These are phyloP conservation scores for Passiflora organensis DNA, from an alignment of 345 rosid species.

Conservation along the genomic window DNA sequence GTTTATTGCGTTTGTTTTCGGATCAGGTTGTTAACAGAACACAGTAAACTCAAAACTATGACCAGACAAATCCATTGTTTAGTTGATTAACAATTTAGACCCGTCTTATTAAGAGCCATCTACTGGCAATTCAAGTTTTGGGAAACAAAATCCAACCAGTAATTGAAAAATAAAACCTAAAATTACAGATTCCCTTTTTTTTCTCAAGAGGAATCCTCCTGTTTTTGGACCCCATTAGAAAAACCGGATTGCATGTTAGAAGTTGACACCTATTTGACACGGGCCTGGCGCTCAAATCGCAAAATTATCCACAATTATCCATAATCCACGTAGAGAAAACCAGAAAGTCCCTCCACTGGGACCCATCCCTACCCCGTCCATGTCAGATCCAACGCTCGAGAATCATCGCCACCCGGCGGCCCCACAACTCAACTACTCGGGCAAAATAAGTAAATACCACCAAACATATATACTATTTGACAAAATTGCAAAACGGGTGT, in stretches of 20 bases:
- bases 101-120: constrained; percentile 3
- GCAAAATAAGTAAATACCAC: background rate
- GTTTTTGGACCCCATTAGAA: no score
- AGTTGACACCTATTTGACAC: no score
- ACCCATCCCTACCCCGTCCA: constrained; percentile 7
- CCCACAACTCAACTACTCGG: constrained; percentile 10
- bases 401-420: constrained; percentile 37
- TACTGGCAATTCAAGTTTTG: no score
- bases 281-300: no score
- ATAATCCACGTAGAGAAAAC: background rate
- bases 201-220: no score
- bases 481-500: background rate
- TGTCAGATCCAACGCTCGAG: constrained; percentile 22
- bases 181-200: no score
- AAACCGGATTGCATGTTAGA: no score
- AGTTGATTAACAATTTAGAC: background rate
- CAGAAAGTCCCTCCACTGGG: constrained; percentile 12
- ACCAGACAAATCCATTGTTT: constrained; percentile 22
- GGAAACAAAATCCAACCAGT: no score
- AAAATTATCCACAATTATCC: background rate
- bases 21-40: constrained; percentile 14
- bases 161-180: no score
- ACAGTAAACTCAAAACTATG: constrained; percentile 11
- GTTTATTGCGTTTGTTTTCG: constrained; percentile 3
- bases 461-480: background rate